Conservation (phyloP, 805 yeast species). For the Saturnispora kantuleensis region DNA sequence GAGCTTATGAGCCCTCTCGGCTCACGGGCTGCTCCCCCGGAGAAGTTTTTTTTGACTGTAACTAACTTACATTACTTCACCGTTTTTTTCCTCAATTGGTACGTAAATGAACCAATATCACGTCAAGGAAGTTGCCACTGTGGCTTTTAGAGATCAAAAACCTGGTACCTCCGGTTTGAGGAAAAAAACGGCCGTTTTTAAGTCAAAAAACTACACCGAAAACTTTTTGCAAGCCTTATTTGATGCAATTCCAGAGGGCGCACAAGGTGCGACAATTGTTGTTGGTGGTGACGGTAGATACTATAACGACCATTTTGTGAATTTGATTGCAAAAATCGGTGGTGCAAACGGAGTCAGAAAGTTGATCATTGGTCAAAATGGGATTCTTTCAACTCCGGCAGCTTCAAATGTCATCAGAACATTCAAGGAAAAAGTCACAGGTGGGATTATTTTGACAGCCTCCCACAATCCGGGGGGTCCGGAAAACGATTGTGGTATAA, state of each 20-base stretch:
- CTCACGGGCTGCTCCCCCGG: too few relatives aligned
- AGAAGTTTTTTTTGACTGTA: too few relatives aligned
- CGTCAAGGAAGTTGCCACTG: slow-evolving; percentile 41
- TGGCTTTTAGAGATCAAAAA: slow-evolving; percentile 80
- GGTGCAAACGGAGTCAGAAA: slow-evolving; percentile 88
- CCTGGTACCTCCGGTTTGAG: slow-evolving; percentile 98
- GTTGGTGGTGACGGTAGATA: slow-evolving; percentile 97
- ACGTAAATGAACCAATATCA: slow-evolving; percentile 5
- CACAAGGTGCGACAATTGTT: slow-evolving; percentile 61
- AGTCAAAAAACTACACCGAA: slow-evolving; percentile 73
- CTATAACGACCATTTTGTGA: slow-evolving; percentile 75
- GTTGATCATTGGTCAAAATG: slow-evolving; percentile 78
- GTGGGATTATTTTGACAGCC: slow-evolving; percentile 94
- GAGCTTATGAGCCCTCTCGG: too few relatives aligned
- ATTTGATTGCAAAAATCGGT: slow-evolving; percentile 69
- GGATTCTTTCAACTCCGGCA: slow-evolving; percentile 90
- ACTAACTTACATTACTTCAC: too few relatives aligned
- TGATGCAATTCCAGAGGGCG: slow-evolving; percentile 85
- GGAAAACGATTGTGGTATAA: slow-evolving; percentile 82
- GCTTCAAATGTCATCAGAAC: slow-evolving; percentile 88
- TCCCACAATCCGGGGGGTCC: slow-evolving; percentile 99
- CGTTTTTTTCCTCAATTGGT: too few relatives aligned
- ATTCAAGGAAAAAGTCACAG: slow-evolving; percentile 50
- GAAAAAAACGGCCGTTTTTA: slow-evolving; percentile 80
- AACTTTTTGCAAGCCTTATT: slow-evolving; percentile 85